Conservation (phyloP, 176 grass and related monocot genomes). For the Oryza australiensis region DNA sequence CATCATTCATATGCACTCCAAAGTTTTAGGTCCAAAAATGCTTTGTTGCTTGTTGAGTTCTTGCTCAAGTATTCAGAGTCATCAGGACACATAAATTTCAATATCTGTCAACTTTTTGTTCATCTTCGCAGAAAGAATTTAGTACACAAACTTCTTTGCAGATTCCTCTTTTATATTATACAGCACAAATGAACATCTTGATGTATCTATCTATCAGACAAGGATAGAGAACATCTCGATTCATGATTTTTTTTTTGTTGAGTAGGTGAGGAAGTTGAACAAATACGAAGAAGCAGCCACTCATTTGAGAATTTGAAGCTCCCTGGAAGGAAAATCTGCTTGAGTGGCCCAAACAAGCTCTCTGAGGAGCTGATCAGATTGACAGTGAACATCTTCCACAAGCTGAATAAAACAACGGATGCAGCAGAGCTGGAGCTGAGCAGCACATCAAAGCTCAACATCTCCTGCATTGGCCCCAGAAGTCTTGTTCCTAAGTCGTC, state of each 20-base stretch:
- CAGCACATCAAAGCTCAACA: slow-evolving; percentile 50
- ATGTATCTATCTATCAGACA: not conserved
- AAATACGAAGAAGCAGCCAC: slow-evolving; percentile 39
- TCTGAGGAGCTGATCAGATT: slow-evolving; percentile 70
- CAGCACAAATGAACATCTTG: not conserved
- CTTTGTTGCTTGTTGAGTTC: not conserved
- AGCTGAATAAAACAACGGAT: slow-evolving; percentile 47
- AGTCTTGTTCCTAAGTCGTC: slow-evolving; percentile 49
- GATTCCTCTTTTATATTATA: not conserved
- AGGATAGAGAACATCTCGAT: not conserved
- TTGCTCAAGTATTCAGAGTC: not conserved
- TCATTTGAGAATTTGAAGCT: slow-evolving; percentile 10
- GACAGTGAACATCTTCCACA: slow-evolving; percentile 74
- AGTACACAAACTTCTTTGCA: not conserved
- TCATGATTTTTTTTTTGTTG: not conserved
- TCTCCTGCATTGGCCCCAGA: slow-evolving; percentile 69
- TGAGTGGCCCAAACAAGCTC: slow-evolving; percentile 60
- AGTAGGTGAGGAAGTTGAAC: slow-evolving; percentile 45
- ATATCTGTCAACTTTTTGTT: not conserved
- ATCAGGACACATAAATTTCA: not conserved
- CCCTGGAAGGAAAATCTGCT: slow-evolving; percentile 32
- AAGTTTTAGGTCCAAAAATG: not conserved
- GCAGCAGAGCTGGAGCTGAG: slow-evolving; percentile 25
- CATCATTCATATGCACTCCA: not conserved
- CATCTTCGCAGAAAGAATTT: not conserved